Conservation (phyloP, 1,139 yeast species). For the Petasospora rhodanensis region DNA sequence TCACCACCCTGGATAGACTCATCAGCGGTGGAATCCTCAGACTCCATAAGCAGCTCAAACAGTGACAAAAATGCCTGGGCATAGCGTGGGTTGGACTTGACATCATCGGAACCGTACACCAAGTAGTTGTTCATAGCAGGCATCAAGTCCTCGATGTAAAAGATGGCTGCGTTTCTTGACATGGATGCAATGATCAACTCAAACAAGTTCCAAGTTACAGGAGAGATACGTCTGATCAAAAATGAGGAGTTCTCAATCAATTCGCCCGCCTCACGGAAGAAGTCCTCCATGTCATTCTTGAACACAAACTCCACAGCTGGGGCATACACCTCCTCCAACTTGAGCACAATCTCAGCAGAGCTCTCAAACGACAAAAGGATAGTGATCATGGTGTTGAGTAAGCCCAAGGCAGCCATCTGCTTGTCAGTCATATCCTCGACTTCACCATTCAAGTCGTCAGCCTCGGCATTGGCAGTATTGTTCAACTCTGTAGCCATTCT, state of each 20-base stretch:
- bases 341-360: slow-evolving; percentile 59
- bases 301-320: slow-evolving; percentile 73
- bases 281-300: slow-evolving; percentile 64
- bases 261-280: slow-evolving; percentile 77
- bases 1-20: slow-evolving; percentile 28
- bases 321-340: slow-evolving; percentile 66
- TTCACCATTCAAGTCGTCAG: slow-evolving; percentile 41
- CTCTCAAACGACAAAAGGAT: slow-evolving; percentile 85
- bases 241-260: slow-evolving; percentile 83
- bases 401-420: slow-evolving; percentile 83
- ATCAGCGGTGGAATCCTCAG: slow-evolving; percentile 22
- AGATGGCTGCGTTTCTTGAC: slow-evolving; percentile 44
- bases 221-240: slow-evolving; percentile 64
- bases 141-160: slow-evolving; percentile 70
- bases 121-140: slow-evolving; percentile 75
- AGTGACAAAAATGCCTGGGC: slow-evolving; percentile 31
- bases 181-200: slow-evolving; percentile 51
- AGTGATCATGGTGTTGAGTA: slow-evolving; percentile 82
- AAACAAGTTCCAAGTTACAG: slow-evolving; percentile 73
- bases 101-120: slow-evolving; percentile 53
- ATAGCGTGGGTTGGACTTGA: slow-evolving; percentile 30
- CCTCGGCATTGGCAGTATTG: slow-evolving; percentile 52
- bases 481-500: slow-evolving; percentile 66
- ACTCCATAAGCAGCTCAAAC: slow-evolving; percentile 32
- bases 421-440: slow-evolving; percentile 64